Evolutionary conservation across 108 stramenopile species (phyloP), one percentile per base, ranked within the genome.

Genomic region (Cyclotella sp.): DNA sequence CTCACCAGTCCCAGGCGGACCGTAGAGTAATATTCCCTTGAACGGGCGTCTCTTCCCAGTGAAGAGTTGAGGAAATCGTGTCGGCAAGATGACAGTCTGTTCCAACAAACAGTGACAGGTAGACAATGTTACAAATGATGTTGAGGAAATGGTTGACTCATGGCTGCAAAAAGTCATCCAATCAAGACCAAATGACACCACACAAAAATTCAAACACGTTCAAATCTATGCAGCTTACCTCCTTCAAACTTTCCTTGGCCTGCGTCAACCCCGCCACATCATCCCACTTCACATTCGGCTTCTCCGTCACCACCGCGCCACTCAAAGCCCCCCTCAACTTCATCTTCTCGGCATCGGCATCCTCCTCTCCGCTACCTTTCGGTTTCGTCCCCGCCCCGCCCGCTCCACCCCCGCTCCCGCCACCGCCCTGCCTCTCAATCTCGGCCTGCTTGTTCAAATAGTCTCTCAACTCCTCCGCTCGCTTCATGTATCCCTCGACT

Each of bases 401-500:
- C 11, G 63, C 73, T 18, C 71, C 82, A 2, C 85, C 78, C 4
- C 84, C 78, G 10, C 78, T 64, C 11, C 82, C 68, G 19, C 71
- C 84, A 2, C 85, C 78, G 3, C 84, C 82, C 1, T 72, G 62
- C 13, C 84, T 81, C 42, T 88, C 89, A 27, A 91, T 63, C 81
- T 95, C 92, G 29, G 83, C 81, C 77, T 94, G 90, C 63, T 92
- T 89, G 44, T 87, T 82, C 43, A 96, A 40, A 73, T 91, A 85
- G 61, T 95, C 92, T 30, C 96, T 87, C 42, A 99, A 84, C 63
- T 97, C 97, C 84, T 99, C 99, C 3, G 99, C 99, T 26, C 99
- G 94, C 58, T 97, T 95, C 97, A 99, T 97, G 87, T 99, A 99
- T 0, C 98, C 99, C 62, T 97, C 97, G 14, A 97, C 97, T 18